phyloP scores from a whole-genome alignment of 2,329 filamentous ascomycete species.

The Emergomyces africanus region DNA sequence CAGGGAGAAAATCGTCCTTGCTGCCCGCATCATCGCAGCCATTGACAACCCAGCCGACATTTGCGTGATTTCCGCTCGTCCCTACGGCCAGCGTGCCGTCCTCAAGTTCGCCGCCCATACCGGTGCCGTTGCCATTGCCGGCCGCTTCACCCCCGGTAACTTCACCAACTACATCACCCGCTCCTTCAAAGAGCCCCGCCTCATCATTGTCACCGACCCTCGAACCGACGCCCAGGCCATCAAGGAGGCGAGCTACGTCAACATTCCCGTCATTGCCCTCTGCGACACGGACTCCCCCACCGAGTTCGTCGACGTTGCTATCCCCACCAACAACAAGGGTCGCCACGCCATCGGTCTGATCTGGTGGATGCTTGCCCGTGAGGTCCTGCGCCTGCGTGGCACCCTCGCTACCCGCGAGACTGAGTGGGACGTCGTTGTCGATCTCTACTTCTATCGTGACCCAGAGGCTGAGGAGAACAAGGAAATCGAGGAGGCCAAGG shows the following conservation, averaged over 20 bases:
- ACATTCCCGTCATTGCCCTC: slow-evolving; percentile 99
- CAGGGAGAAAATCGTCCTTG: slow-evolving; percentile 99
- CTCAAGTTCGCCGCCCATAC: slow-evolving; percentile 99
- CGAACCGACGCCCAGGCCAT: slow-evolving; percentile 99
- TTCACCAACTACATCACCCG: slow-evolving; percentile 99
- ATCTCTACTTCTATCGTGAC: slow-evolving; percentile 99
- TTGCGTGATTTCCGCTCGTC: slow-evolving; percentile 98
- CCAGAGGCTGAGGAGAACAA: slow-evolving; percentile 99
- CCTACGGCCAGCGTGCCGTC: slow-evolving; percentile 98
- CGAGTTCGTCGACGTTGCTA: slow-evolving; percentile 99
- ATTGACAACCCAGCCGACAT: slow-evolving; percentile 99
- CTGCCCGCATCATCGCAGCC: slow-evolving; percentile 95
- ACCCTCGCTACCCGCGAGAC: slow-evolving; percentile 92
- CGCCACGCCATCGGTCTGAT: slow-evolving; percentile 95
- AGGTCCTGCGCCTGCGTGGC: slow-evolving; percentile 97
- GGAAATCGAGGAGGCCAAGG: slow-evolving; percentile 78
- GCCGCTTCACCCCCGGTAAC: slow-evolving; percentile 99
- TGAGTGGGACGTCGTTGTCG: slow-evolving; percentile 98
- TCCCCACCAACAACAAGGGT: slow-evolving; percentile 99
- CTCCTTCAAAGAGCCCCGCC: slow-evolving; percentile 99
- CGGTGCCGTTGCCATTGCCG: slow-evolving; percentile 92
- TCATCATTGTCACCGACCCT: slow-evolving; percentile 98
- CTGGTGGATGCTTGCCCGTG: slow-evolving; percentile 99
- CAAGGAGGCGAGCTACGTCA: slow-evolving; percentile 99
- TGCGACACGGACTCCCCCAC: slow-evolving; percentile 99